Conservation (phyloP, 106 monocot species). For the Agapanthus africanus region DNA sequence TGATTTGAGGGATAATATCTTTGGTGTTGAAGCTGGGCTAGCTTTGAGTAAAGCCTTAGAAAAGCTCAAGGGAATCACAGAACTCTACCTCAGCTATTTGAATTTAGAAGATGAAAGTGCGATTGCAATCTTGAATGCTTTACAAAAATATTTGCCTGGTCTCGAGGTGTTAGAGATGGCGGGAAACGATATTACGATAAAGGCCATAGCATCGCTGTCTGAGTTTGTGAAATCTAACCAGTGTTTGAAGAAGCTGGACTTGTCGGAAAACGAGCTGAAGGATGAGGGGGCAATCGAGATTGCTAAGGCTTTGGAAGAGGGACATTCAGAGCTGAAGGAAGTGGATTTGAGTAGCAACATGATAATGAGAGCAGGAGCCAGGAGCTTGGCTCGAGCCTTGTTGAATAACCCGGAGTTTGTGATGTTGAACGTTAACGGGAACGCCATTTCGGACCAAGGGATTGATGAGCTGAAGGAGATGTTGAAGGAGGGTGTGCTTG, state of each 20-base stretch:
- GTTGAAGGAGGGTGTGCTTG: slow-evolving; percentile 59
- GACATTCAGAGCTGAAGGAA: slow-evolving; percentile 51
- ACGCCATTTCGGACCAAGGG: slow-evolving; percentile 85
- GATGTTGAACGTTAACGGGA: slow-evolving; percentile 73
- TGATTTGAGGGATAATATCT: slow-evolving; percentile 79
- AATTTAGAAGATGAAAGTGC: slow-evolving; percentile 79
- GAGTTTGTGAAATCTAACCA: slow-evolving; percentile 38
- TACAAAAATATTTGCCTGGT: slow-evolving; percentile 31
- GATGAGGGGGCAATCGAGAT: slow-evolving; percentile 74
- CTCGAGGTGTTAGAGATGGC: slow-evolving; percentile 72
- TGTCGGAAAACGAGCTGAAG: slow-evolving; percentile 86
- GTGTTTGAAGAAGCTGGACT: slow-evolving; percentile 47
- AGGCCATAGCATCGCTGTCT: slow-evolving; percentile 32
- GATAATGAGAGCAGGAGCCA: slow-evolving; percentile 69
- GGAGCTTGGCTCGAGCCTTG: slow-evolving; percentile 57
- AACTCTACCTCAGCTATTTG: slow-evolving; percentile 74
- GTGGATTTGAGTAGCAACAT: slow-evolving; percentile 72
- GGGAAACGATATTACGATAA: slow-evolving; percentile 68
- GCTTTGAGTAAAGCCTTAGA: slow-evolving; percentile 48
- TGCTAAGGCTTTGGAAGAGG: slow-evolving; percentile 42
- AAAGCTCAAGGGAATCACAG: slow-evolving; percentile 44
- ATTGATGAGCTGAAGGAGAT: slow-evolving; percentile 87
- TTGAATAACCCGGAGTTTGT: slow-evolving; percentile 48
- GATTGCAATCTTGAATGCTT: slow-evolving; percentile 40
- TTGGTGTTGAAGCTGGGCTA: slow-evolving; percentile 71